Conservation (phyloP, 768 basidiomycete species). For the Cantharellus anzutake region DNA sequence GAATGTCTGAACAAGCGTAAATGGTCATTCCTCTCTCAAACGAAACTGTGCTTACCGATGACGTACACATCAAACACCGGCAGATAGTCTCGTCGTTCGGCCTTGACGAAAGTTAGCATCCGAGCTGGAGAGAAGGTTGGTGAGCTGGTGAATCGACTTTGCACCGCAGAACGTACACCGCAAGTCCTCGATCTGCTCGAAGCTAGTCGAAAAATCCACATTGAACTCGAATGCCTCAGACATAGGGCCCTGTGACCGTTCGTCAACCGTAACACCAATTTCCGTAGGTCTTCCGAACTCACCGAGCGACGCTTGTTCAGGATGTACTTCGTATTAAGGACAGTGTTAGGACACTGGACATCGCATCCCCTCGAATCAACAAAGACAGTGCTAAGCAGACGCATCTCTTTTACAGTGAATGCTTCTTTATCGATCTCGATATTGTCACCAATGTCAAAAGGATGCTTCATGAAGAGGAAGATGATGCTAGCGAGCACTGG, state of each 20-base stretch:
- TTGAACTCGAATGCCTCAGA: slow-evolving; percentile 70
- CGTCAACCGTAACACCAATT: slow-evolving; percentile 43
- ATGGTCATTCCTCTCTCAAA: not conserved
- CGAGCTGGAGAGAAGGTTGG: slow-evolving; percentile 25
- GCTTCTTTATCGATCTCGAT: slow-evolving; percentile 27
- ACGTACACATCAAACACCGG: slow-evolving; percentile 57
- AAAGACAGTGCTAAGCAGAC: slow-evolving; percentile 60
- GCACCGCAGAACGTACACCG: not conserved
- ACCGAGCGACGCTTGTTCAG: not conserved
- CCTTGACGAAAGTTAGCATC: slow-evolving; percentile 63
- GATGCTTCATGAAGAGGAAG: slow-evolving; percentile 79
- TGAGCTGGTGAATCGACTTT: not conserved
- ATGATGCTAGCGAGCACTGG: slow-evolving; percentile 75
- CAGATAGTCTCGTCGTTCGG: slow-evolving; percentile 55
- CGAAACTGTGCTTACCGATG: slow-evolving; percentile 25
- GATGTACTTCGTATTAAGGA: slow-evolving; percentile 25
- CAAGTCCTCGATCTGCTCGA: slow-evolving; percentile 62
- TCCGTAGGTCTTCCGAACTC: not conserved
- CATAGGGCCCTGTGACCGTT: slow-evolving; percentile 58
- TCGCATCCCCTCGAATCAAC: slow-evolving; percentile 34
- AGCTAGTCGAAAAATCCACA: slow-evolving; percentile 56
- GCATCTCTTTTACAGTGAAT: slow-evolving; percentile 78
- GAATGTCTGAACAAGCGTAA: slow-evolving; percentile 35
- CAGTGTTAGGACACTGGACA: slow-evolving; percentile 55
- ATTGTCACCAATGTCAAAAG: slow-evolving; percentile 57